Evolutionary conservation across 2,329 filamentous ascomycete species (phyloP).

Genomic region (Monilinia laxa): DNA sequence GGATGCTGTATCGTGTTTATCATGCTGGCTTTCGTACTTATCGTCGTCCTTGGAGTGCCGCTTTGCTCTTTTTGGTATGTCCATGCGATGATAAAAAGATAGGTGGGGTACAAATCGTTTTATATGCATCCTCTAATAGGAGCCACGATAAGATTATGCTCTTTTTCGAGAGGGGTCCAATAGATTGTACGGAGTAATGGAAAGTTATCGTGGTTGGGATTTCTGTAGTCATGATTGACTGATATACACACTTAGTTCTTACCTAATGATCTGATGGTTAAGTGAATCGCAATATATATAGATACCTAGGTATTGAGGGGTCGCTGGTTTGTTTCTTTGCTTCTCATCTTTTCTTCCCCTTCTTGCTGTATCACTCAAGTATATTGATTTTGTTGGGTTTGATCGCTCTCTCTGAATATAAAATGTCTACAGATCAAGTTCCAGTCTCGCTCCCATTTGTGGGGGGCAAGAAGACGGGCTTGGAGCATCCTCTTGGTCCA

Average conservation of each 20-base stretch:
- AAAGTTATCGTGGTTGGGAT: neutral
- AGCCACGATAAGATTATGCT: constrained; percentile 15
- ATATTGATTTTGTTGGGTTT: neutral
- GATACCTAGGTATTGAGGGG: constrained; percentile 19
- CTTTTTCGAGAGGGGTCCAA: neutral
- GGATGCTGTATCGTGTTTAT: too few relatives aligned
- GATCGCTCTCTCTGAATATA: neutral
- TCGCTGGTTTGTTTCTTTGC: neutral
- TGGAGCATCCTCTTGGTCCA: constrained; percentile 58
- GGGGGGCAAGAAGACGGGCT: constrained; percentile 31
- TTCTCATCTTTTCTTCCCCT: neutral
- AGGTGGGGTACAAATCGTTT: constrained; percentile 26
- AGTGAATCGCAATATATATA: neutral
- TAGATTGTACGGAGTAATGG: neutral
- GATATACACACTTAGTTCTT: neutral
- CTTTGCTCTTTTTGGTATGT: constrained; percentile 31
- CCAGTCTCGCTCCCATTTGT: constrained; percentile 32
- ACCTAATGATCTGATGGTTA: neutral
- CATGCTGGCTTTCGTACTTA: too few relatives aligned
- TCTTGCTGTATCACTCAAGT: neutral
- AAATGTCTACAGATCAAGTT: constrained; percentile 29
- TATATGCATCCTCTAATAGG: constrained; percentile 8
- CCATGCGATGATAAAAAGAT: constrained; percentile 26
- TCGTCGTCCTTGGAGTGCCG: constrained; percentile 15
- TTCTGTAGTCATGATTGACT: neutral